Base-by-base conservation (phyloP, 495 filamentous ascomycete species). In the Aspergillus incahuasiensis region DNA sequence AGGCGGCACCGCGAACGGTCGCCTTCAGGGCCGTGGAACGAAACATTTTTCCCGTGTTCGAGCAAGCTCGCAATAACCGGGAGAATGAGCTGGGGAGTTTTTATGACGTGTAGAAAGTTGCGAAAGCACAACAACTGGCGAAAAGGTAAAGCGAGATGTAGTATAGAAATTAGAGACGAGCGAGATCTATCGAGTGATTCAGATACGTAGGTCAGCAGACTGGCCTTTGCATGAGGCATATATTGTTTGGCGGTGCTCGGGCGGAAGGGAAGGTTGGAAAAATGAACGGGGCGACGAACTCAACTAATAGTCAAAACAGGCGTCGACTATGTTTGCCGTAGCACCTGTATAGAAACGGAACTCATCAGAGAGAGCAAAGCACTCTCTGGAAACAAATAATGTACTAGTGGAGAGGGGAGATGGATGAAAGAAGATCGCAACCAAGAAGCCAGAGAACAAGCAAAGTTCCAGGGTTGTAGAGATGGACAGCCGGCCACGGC, bases 1-100 rank as follows among this genome's bases (percentile, higher is more conserved):
- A 74, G 70, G 75, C 71, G 68, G 76, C 71, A 73, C 56, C 66
- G 59, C 71, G 73, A 70, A 82, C 69, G 69, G 79, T 69, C 52
- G 74, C 70, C 70, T 75, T 77, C 48, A 72, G 62, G 52, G 74
- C 71, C 44, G 72, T 68, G 44, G 71, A 70, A 63, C 74, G 72
- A 58, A 78, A 66, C 74, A 78, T 64, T 67, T 72, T 71, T 70
- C 58, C 42, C 35, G 45, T 30, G 18, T 22, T 55, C 52, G 41
- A 61, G 46, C 35, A n/a, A 59, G 49, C 46, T 48, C 54, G 45
- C 49, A 39, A 3, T 28, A 52, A 56, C 51, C 50, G 56, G 30
- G 47, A 24, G 45, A 35, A 45, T 22, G 43, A 20, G 35, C 15
- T 38, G 39, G 44, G 45, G 24, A 21, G 39, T n/a, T 48, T 55